Evolutionary conservation across 306 rosid species (phyloP).

Genomic region (Geum urbanum): DNA sequence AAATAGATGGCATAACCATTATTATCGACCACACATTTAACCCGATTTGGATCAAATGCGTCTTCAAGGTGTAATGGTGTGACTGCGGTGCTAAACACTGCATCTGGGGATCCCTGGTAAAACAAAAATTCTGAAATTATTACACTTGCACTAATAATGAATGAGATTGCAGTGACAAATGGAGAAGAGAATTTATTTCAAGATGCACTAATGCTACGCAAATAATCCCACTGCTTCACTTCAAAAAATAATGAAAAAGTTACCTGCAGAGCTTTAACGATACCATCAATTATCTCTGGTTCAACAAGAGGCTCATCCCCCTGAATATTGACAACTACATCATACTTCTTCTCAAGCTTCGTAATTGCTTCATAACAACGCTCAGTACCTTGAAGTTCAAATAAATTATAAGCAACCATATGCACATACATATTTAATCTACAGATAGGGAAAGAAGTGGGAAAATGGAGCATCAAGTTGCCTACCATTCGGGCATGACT

Average conservation of each 20-base stretch:
- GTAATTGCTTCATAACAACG: constrained; percentile 90
- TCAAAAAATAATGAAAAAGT: background rate
- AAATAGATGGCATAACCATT: constrained; percentile 86
- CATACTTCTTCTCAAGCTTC: constrained; percentile 76
- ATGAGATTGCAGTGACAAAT: background rate
- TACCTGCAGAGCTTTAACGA: constrained; percentile 92
- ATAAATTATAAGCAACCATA: constrained; percentile 12
- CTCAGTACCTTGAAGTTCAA: constrained; percentile 62
- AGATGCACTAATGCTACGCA: background rate
- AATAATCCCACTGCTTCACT: background rate
- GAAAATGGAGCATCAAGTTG: constrained; percentile 13
- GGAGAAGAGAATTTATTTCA: background rate
- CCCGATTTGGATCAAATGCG: constrained; percentile 81
- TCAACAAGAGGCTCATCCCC: constrained; percentile 97
- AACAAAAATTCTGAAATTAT: constrained; percentile 21
- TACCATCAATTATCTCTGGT: constrained; percentile 86
- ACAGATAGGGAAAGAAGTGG: background rate
- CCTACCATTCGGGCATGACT: constrained; percentile 78
- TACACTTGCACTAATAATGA: constrained; percentile 10
- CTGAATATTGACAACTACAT: constrained; percentile 92
- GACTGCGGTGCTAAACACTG: constrained; percentile 98
- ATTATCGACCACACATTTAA: constrained; percentile 79
- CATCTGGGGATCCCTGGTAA: constrained; percentile 88
- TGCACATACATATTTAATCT: constrained; percentile 9
- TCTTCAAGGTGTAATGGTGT: constrained; percentile 82